Percentiles rank a stretch among this genome's conserved stretches.
phyloP scores from a whole-genome alignment of 1,139 yeast genomes.

The Taphrina betulina region DNA sequence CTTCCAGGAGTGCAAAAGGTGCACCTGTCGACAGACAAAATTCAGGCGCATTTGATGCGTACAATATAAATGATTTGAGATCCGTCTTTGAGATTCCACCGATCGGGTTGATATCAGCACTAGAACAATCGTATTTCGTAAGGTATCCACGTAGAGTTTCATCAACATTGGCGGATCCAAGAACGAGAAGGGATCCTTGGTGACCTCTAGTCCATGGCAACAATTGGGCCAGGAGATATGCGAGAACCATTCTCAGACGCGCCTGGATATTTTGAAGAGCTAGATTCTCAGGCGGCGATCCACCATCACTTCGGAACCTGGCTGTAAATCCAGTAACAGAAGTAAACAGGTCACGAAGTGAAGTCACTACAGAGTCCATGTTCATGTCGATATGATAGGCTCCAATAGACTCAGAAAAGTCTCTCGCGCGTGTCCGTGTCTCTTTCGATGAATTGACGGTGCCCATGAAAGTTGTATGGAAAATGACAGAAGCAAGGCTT shows the following conservation, averaged over 20 bases:
- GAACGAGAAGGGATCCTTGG: constrained; percentile 77
- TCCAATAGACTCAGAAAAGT: constrained; percentile 71
- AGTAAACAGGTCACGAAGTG: constrained; percentile 74
- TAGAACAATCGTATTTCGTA: constrained; percentile 94
- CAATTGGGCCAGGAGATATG: constrained; percentile 88
- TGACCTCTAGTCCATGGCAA: constrained; percentile 88
- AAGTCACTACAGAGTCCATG: constrained; percentile 77
- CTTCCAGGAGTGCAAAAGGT: constrained; percentile 70
- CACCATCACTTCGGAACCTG: constrained; percentile 87
- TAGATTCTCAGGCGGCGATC: constrained; percentile 81
- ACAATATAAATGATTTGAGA: constrained; percentile 75
- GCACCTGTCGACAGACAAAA: constrained; percentile 52
- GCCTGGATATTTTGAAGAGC: constrained; percentile 97
- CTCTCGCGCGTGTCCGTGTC: constrained; percentile 80
- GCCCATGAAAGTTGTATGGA: constrained; percentile 94
- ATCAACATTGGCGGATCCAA: constrained; percentile 98
- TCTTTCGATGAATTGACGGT: constrained; percentile 86
- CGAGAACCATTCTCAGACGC: constrained; percentile 86
- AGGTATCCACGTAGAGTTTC: constrained; percentile 84
- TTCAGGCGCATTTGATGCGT: constrained; percentile 50
- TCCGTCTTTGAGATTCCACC: constrained; percentile 97
- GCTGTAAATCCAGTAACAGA: constrained; percentile 89
- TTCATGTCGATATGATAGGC: constrained; percentile 87
- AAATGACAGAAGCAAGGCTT: constrained; percentile 57
- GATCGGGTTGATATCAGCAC: constrained; percentile 95